phyloP scores from a whole-genome alignment of 163 green algal species.

The Chlamydomonas reinhardtii region DNA sequence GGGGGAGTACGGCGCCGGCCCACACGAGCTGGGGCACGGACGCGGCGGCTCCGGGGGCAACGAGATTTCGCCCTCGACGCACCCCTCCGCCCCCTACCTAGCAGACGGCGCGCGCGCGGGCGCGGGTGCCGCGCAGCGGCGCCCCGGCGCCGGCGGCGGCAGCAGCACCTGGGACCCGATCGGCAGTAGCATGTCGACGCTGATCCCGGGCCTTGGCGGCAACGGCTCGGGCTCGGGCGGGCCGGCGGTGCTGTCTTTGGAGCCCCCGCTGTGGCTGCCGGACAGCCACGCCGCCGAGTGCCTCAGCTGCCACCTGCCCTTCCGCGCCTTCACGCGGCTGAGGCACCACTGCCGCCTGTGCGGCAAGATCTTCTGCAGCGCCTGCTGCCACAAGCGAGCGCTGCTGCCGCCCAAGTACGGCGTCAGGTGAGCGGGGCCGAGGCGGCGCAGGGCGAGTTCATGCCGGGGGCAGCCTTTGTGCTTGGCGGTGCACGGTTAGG shows the following conservation, averaged over 20 bases:
- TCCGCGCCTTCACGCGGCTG: conserved; percentile 69
- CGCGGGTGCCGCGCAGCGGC: not conserved
- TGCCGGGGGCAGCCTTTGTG: too few species aligned
- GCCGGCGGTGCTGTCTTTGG: conserved; percentile 69
- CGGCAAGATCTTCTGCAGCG: conserved; percentile 83
- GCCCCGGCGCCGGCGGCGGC: not conserved
- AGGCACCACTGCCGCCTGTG: conserved; percentile 87
- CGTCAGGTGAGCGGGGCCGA: conserved; percentile 2
- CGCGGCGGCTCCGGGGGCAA: too few species aligned
- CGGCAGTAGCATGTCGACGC: not conserved
- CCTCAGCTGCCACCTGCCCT: conserved; percentile 68
- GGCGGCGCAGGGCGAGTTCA: too few species aligned
- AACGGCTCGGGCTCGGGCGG: not conserved
- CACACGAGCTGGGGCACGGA: too few species aligned
- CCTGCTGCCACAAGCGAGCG: conserved; percentile 71
- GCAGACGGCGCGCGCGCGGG: not conserved
- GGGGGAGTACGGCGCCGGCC: too few species aligned
- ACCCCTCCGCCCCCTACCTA: not conserved
- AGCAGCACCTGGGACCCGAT: conserved; percentile 1
- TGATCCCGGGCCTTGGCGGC: not conserved
- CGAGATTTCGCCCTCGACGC: not conserved
- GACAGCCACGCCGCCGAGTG: conserved; percentile 76
- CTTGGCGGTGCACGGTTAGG: too few species aligned
- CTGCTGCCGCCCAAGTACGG: conserved; percentile 84
- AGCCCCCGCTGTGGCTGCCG: conserved; percentile 83